A percentile compares a stretch with the other conserved stretches of the same genome.
Evolutionary conservation across 2,329 filamentous ascomycete genomes (phyloP).

Genomic region (Scedosporium aurantiacum): DNA sequence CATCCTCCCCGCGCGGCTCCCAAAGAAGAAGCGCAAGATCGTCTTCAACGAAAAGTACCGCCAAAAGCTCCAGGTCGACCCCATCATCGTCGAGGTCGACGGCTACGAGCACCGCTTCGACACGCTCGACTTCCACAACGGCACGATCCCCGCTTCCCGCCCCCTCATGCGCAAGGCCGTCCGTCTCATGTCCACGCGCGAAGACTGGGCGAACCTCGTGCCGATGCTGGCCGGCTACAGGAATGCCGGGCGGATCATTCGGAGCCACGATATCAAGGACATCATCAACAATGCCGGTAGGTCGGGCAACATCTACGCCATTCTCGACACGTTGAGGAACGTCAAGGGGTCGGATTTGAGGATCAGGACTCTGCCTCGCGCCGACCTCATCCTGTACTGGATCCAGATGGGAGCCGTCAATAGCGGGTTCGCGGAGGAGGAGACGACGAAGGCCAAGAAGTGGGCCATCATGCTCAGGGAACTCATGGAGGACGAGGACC

Average conservation of each 20-base stretch:
- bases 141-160: constrained; percentile 31
- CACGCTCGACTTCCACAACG: constrained; percentile 28
- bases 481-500: constrained; percentile 32
- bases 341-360: constrained; percentile 33
- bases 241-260: constrained; percentile 29
- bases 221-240: constrained; percentile 39
- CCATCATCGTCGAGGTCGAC: constrained; percentile 47
- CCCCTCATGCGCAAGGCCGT: constrained; percentile 27
- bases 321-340: constrained; percentile 40
- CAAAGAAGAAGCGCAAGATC: constrained; percentile 37
- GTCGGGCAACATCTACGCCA: constrained; percentile 28
- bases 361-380: constrained; percentile 21
- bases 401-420: constrained; percentile 31
- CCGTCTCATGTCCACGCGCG: constrained; percentile 31
- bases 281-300: constrained; percentile 29
- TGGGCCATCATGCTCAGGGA: constrained; percentile 38
- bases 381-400: constrained; percentile 24
- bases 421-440: constrained; percentile 20
- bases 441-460: constrained; percentile 30
- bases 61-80: constrained; percentile 39
- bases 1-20: constrained; percentile 51
- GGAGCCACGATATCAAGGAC: constrained; percentile 21
- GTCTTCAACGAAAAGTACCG: constrained; percentile 37
- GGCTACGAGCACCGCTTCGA: constrained; percentile 42
- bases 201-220: constrained; percentile 42